Percentiles rank a stretch among this genome's conserved stretches.
phyloP scores from a whole-genome alignment of 441 rosid genomes.

The Rhodomyrtus psidioides region DNA sequence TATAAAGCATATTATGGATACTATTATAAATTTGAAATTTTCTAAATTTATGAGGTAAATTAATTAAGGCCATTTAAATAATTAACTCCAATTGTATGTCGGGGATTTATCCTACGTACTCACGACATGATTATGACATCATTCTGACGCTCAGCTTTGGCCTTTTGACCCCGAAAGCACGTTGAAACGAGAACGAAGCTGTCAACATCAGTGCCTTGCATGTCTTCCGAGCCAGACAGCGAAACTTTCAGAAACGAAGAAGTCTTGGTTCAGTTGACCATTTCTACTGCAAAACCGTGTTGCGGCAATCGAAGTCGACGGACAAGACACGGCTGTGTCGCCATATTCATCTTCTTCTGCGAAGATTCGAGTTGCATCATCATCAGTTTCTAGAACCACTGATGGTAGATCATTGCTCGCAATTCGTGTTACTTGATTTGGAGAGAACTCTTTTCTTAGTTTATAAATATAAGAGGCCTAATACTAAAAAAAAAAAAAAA shows the following conservation, averaged over 20 bases:
- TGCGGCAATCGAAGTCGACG: neutral
- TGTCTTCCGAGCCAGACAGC: neutral
- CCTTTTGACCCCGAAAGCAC: neutral
- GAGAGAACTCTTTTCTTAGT: neutral
- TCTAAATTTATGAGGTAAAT: no score
- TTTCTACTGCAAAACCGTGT: neutral
- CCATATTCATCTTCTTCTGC: neutral
- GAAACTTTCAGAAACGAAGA: neutral
- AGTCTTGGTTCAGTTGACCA: neutral
- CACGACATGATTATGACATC: no score
- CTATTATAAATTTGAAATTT: no score
- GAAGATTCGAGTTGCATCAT: neutral
- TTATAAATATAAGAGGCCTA: neutral
- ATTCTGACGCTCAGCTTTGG: no score
- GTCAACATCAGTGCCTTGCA: neutral
- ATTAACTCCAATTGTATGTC: no score
- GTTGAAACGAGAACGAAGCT: neutral
- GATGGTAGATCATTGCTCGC: neutral
- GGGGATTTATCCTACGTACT: no score
- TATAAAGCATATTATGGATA: no score
- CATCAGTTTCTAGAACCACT: neutral
- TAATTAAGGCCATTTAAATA: no score
- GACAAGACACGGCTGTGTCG: no score
- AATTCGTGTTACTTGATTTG: neutral
- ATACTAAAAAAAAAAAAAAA: no score